phyloP scores from a whole-genome alignment of 768 basidiomycete species.

The Panus rudis region DNA sequence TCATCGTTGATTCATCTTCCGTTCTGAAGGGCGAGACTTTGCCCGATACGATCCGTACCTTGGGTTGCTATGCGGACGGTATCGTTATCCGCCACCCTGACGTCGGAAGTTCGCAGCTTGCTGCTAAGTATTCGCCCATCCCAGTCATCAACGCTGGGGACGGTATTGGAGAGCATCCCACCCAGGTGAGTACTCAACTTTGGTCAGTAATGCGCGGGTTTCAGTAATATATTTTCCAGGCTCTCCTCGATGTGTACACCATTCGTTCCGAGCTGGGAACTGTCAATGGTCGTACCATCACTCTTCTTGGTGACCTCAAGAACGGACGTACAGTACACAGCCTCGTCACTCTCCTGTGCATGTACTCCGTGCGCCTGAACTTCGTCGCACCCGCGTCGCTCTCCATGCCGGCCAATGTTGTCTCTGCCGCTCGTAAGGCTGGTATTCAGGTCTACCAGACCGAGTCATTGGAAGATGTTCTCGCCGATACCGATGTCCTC shows the following conservation, averaged over 20 bases:
- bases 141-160: conserved; percentile 97
- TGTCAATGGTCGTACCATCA: conserved; percentile 92
- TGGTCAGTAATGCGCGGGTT: neutral
- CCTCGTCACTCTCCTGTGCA: conserved; percentile 83
- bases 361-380: conserved; percentile 92
- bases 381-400: conserved; percentile 87
- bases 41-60: conserved; percentile 87
- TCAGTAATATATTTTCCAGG: conserved; percentile 33
- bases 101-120: conserved; percentile 87
- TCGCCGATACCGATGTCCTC: conserved; percentile 89
- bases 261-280: conserved; percentile 97
- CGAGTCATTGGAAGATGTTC: conserved; percentile 86
- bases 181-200: conserved; percentile 52
- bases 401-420: conserved; percentile 83
- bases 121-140: conserved; percentile 94
- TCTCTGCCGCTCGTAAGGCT: conserved; percentile 76
- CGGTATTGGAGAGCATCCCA: conserved; percentile 95
- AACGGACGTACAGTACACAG: conserved; percentile 98
- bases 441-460: conserved; percentile 74
- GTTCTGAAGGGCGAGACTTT: conserved; percentile 91
- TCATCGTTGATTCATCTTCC: conserved; percentile 76
- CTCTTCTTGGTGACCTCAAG: conserved; percentile 91
- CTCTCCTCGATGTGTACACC: conserved; percentile 83
- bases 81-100: conserved; percentile 93
- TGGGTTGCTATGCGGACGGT: conserved; percentile 93